Percentiles rank a stretch among this genome's conserved stretches.
Evolutionary conservation across 768 basidiomycete genomes (phyloP).

Genomic region (Aureoboletus auriporus): DNA sequence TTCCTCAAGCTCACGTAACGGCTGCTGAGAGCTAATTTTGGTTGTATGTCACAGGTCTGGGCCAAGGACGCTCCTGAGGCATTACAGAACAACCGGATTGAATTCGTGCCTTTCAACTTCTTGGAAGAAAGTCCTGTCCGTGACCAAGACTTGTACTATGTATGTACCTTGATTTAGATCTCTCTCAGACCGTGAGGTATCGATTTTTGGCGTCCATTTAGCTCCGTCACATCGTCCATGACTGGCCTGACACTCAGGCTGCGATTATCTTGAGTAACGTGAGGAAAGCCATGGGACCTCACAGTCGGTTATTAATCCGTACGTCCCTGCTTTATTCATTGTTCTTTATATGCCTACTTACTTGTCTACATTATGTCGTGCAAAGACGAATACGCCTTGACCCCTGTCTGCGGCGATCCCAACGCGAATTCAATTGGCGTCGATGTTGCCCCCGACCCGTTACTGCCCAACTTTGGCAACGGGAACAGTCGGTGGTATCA

Average conservation of each 20-base stretch:
- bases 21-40: too few species aligned
- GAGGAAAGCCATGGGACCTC: conserved; percentile 19
- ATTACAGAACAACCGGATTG: conserved; percentile 21
- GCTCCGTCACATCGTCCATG: conserved; percentile 21
- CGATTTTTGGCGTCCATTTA: not conserved
- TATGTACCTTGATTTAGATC: conserved; percentile 9
- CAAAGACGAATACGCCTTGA: conserved; percentile 23
- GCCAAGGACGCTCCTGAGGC: conserved; percentile 21
- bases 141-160: conserved; percentile 31
- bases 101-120: conserved; percentile 29
- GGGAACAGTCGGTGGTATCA: conserved; percentile 28
- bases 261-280: conserved; percentile 21
- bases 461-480: conserved; percentile 32
- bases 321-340: conserved; percentile 3
- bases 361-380: too few species aligned
- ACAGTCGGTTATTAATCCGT: conserved; percentile 29
- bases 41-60: conserved; percentile 16
- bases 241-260: conserved; percentile 27
- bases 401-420: conserved; percentile 12
- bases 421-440: too few species aligned
- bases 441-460: conserved; percentile 26
- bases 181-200: not conserved
- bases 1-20: too few species aligned
- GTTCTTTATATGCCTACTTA: too few species aligned
- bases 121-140: conserved; percentile 25